Conservation (phyloP, 306 rosid genomes). For the Vigna hirtella region DNA sequence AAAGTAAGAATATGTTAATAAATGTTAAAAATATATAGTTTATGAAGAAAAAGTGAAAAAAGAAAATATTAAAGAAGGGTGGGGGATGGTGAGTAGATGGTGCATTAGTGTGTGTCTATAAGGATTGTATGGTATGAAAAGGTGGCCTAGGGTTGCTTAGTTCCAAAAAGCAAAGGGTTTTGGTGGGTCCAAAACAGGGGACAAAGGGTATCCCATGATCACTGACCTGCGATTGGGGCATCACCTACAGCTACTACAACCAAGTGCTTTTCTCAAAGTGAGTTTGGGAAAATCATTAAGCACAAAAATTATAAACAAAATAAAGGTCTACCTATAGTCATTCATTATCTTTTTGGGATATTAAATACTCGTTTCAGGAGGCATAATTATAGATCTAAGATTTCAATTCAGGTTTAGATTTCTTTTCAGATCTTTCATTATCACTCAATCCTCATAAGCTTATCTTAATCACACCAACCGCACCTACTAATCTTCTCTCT, state of each 20-base stretch:
- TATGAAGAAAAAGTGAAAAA: too few relatives aligned
- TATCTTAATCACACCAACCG: constrained; percentile 1
- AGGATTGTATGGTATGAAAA: constrained; percentile 50
- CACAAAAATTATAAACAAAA: background rate
- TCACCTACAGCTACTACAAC: constrained; percentile 50
- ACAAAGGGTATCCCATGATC: constrained; percentile 90
- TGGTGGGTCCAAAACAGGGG: constrained; percentile 69
- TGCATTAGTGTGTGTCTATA: constrained; percentile 28
- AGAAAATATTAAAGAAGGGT: background rate
- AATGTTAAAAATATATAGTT: too few relatives aligned
- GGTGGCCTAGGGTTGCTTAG: constrained; percentile 30
- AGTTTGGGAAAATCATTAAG: constrained; percentile 41
- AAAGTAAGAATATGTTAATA: too few relatives aligned
- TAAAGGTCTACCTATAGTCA: constrained; percentile 25
- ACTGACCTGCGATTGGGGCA: constrained; percentile 66
- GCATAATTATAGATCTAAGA: constrained; percentile 57
- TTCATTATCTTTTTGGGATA: constrained; percentile 42
- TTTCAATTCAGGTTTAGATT: constrained; percentile 48
- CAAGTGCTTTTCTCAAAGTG: constrained; percentile 50
- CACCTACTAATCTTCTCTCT: background rate
- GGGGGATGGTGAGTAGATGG: constrained; percentile 18
- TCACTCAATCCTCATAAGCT: constrained; percentile 49
- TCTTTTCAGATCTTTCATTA: constrained; percentile 54
- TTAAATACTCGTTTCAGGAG: constrained; percentile 34
- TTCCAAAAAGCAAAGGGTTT: constrained; percentile 48